Conservation (phyloP, 1,139 yeast genomes). For the Meyerozyma sp. region DNA sequence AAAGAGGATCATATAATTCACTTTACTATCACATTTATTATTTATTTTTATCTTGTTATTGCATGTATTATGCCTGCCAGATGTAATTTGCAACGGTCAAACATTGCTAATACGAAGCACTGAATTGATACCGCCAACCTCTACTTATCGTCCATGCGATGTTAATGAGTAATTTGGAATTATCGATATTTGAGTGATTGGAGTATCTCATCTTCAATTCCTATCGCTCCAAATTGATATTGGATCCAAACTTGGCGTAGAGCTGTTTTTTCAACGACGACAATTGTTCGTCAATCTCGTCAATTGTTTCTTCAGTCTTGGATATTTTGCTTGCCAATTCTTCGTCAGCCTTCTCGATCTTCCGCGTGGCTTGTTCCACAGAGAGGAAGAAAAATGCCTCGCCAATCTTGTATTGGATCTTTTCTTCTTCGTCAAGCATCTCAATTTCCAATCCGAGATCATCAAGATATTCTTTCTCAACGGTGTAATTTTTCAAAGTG, state of each 20-base stretch:
- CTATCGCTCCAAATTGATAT: conserved; percentile 74
- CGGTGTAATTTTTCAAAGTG: conserved; percentile 45
- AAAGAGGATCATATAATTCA: too few species aligned
- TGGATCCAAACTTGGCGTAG: conserved; percentile 85
- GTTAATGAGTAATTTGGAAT: too few species aligned
- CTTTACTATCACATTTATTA: too few species aligned
- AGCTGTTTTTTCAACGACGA: conserved; percentile 60
- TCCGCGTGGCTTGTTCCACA: conserved; percentile 59
- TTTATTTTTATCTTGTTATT: too few species aligned
- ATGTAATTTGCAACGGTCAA: background rate
- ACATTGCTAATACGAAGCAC: background rate
- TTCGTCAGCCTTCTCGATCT: conserved; percentile 58
- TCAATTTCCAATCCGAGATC: conserved; percentile 85
- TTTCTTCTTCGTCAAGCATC: conserved; percentile 73
- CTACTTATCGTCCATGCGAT: too few species aligned
- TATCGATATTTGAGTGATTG: too few species aligned
- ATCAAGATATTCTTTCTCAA: conserved; percentile 83
- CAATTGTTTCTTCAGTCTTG: conserved; percentile 41
- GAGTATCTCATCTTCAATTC: background rate
- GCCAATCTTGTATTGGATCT: conserved; percentile 65
- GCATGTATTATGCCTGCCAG: too few species aligned
- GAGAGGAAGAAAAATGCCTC: conserved; percentile 68
- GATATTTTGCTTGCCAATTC: conserved; percentile 46
- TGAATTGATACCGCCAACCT: too few species aligned
- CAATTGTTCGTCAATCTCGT: conserved; percentile 49